phyloP scores from a whole-genome alignment of 768 basidiomycete species.

The Clavulina sp. region DNA sequence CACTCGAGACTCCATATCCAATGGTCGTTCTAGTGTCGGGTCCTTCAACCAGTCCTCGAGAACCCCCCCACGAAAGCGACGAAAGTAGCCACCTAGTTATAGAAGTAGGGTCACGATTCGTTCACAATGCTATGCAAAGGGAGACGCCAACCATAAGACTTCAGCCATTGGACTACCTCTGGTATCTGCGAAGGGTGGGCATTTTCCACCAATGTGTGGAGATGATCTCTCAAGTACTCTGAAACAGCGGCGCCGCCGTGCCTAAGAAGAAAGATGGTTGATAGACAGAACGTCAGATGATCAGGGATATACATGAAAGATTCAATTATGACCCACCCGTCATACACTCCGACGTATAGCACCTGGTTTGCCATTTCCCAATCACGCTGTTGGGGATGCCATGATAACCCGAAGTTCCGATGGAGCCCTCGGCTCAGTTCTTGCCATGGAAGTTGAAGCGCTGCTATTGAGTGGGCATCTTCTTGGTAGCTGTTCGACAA shows the following conservation, averaged over 20 bases:
- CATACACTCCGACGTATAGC: constrained; percentile 78
- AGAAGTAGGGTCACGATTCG: not conserved
- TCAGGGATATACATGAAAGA: not conserved
- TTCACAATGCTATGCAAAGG: not conserved
- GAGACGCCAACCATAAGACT: constrained; percentile 36
- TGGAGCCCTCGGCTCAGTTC: constrained; percentile 53
- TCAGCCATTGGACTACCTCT: constrained; percentile 58
- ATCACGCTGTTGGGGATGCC: constrained; percentile 44
- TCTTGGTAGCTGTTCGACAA: constrained; percentile 55
- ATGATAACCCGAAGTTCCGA: constrained; percentile 43
- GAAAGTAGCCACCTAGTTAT: constrained; percentile 54
- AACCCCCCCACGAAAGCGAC: constrained; percentile 67
- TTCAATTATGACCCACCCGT: constrained; percentile 39
- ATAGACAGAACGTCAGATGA: not conserved
- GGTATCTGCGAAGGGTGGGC: constrained; percentile 54
- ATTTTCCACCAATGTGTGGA: constrained; percentile 72
- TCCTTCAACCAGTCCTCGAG: constrained; percentile 39
- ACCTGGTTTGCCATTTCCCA: constrained; percentile 53
- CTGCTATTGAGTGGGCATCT: constrained; percentile 64
- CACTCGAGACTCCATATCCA: constrained; percentile 73
- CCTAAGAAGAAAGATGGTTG: constrained; percentile 21
- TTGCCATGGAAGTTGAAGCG: constrained; percentile 55
- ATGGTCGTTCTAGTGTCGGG: constrained; percentile 19
- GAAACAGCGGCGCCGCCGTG: constrained; percentile 88
- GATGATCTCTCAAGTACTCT: constrained; percentile 65